phyloP scores from a whole-genome alignment of 2,329 filamentous ascomycete genomes.

The Thermothelomyces thermophilus region DNA sequence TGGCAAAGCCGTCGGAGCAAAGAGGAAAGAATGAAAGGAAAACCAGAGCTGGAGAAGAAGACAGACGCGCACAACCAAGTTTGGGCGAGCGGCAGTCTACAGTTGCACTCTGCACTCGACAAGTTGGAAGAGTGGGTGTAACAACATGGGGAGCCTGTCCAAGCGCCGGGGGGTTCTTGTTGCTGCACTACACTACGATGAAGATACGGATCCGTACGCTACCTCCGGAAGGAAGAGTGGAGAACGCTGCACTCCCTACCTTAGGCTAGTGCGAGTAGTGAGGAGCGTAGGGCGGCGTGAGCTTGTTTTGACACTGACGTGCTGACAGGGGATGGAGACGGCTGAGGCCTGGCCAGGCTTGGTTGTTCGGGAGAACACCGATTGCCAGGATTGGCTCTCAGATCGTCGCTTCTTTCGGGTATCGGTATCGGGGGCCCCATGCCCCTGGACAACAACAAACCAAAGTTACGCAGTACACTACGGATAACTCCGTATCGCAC shows the following conservation, averaged over 20 bases:
- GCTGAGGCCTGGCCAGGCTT: constrained; percentile 5
- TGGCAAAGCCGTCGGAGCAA: constrained; percentile 4
- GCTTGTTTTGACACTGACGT: constrained; percentile 3
- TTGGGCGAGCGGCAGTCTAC: background rate
- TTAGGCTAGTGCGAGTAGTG: background rate
- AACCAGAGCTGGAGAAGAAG: too few species aligned
- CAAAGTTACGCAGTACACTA: too few species aligned
- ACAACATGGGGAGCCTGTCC: constrained; percentile 1
- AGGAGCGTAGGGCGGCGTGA: background rate
- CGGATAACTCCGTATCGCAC: too few species aligned
- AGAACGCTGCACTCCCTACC: background rate
- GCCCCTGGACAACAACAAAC: constrained; percentile 18
- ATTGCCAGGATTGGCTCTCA: constrained; percentile 16
- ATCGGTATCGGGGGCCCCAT: constrained; percentile 18
- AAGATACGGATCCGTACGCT: too few species aligned
- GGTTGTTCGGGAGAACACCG: constrained; percentile 14
- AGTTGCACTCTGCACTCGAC: background rate
- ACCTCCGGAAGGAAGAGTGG: too few species aligned
- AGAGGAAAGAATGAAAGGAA: background rate
- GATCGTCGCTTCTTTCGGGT: constrained; percentile 18
- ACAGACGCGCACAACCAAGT: too few species aligned
- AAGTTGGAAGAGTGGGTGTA: background rate
- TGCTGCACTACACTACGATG: too few species aligned
- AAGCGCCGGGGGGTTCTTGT: background rate
- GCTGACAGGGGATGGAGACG: constrained; percentile 1